phyloP scores from a whole-genome alignment of 1,284 basidiomycete species.

The Coriolopsis trogii region DNA sequence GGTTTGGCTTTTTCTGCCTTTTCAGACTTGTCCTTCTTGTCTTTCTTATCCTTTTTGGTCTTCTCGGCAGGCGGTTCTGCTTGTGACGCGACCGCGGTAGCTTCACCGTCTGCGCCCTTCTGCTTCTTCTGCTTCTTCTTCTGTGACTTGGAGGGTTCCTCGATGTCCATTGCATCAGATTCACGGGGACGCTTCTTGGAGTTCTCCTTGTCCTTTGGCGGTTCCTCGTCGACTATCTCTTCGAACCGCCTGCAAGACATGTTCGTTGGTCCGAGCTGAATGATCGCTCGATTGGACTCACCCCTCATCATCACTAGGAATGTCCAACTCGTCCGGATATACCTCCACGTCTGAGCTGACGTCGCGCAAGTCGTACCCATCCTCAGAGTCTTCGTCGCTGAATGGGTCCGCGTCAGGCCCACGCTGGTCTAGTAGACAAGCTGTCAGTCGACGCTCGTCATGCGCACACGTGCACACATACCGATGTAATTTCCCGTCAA shows the following conservation, averaged over 20 bases:
- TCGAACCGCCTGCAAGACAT: constrained; percentile 56
- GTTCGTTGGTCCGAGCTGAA: not conserved
- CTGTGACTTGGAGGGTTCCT: constrained; percentile 50
- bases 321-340: constrained; percentile 57
- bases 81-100: constrained; percentile 45
- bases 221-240: constrained; percentile 48
- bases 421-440: constrained; percentile 46
- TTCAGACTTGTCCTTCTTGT: constrained; percentile 41
- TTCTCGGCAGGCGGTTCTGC: constrained; percentile 37
- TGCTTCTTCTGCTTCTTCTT: constrained; percentile 79
- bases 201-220: constrained; percentile 13
- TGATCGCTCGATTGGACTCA: constrained; percentile 32
- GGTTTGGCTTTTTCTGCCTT: constrained; percentile 49
- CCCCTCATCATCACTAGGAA: constrained; percentile 55
- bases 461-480: constrained; percentile 35
- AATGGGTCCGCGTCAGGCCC: constrained; percentile 52
- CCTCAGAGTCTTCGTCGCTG: constrained; percentile 46
- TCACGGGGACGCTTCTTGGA: constrained; percentile 67
- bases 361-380: constrained; percentile 65
- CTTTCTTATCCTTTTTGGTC: constrained; percentile 43
- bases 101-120: constrained; percentile 64
- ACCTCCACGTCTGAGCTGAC: constrained; percentile 81
- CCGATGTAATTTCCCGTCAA: constrained; percentile 91
- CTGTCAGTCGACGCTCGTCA: constrained; percentile 7
- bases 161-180: constrained; percentile 49